A percentile compares a stretch with the other conserved stretches of the same genome.
Conservation (phyloP, 306 rosid species). For the Corylus avellana region DNA sequence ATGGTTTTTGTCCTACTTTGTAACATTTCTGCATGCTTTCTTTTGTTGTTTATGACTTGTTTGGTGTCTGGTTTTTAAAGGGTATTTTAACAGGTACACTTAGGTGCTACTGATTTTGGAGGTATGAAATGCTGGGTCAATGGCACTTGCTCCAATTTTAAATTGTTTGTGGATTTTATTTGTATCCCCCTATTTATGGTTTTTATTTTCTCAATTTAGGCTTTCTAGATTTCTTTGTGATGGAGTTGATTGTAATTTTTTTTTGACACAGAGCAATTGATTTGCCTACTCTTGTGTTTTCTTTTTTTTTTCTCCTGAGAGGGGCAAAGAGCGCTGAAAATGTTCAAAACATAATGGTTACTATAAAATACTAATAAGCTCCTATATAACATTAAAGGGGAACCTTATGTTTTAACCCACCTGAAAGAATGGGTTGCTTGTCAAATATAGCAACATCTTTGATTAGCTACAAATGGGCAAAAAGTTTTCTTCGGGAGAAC, state of each 20-base stretch:
- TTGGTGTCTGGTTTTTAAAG: constrained; percentile 25
- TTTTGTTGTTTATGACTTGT: constrained; percentile 18
- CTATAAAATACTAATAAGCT: neutral
- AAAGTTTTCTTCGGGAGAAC: neutral
- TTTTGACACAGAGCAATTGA: neutral
- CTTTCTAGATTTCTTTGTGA: neutral
- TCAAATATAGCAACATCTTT: neutral
- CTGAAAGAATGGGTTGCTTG: neutral
- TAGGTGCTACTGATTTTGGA: constrained; percentile 25
- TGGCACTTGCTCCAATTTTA: constrained; percentile 1
- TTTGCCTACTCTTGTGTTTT: neutral
- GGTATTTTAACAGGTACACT: constrained; percentile 19
- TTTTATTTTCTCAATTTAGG: neutral
- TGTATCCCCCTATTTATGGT: neutral
- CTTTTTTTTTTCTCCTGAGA: neutral
- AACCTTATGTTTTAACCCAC: neutral
- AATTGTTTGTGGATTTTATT: neutral
- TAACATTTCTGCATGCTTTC: neutral
- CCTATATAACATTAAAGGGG: neutral
- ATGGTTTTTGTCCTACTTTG: neutral
- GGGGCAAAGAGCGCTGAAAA: neutral
- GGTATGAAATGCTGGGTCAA: constrained; percentile 23
- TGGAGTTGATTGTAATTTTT: neutral
- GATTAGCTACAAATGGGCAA: neutral
- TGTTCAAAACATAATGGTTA: neutral